These are phyloP conservation scores for Fusarium nelsonii DNA, from an alignment of 2,329 filamentous ascomycete species.

Conservation along the genomic window DNA sequence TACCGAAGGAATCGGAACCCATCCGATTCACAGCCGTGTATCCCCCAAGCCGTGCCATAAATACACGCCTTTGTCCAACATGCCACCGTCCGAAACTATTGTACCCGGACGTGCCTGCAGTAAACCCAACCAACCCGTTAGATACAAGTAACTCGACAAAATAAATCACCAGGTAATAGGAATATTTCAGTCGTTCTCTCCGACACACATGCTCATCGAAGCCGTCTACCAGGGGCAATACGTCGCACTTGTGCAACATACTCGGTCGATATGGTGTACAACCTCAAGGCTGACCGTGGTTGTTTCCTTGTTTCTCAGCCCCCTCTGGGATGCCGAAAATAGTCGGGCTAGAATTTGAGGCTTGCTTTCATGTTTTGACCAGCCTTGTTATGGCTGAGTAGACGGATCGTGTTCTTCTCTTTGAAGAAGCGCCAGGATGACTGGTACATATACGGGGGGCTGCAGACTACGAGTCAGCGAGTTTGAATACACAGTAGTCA, in stretches of 20 bases:
- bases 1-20: conserved; percentile 55
- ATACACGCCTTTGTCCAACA: conserved; percentile 59
- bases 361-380: neutral
- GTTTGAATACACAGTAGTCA: too few species aligned
- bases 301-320: conserved; percentile 25
- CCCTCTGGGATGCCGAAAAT: conserved; percentile 36
- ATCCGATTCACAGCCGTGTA: conserved; percentile 58
- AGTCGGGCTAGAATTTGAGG: neutral
- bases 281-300: conserved; percentile 46
- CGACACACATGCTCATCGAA: conserved; percentile 49
- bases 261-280: conserved; percentile 51
- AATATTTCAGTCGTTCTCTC: conserved; percentile 18
- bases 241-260: conserved; percentile 51
- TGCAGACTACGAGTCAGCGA: neutral
- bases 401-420: neutral
- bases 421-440: too few species aligned
- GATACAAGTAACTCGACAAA: conserved; percentile 26
- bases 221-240: conserved; percentile 54
- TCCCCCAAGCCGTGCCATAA: conserved; percentile 61
- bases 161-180: neutral
- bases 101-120: conserved; percentile 58
- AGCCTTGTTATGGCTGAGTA: neutral
- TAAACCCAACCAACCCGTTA: conserved; percentile 36
- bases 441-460: too few species aligned
- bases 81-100: conserved; percentile 60